Evolutionary conservation across 331 rosid genomes (phyloP), one percentile per base, ranked within the genome.

Genomic region (Acacia pycnantha): DNA sequence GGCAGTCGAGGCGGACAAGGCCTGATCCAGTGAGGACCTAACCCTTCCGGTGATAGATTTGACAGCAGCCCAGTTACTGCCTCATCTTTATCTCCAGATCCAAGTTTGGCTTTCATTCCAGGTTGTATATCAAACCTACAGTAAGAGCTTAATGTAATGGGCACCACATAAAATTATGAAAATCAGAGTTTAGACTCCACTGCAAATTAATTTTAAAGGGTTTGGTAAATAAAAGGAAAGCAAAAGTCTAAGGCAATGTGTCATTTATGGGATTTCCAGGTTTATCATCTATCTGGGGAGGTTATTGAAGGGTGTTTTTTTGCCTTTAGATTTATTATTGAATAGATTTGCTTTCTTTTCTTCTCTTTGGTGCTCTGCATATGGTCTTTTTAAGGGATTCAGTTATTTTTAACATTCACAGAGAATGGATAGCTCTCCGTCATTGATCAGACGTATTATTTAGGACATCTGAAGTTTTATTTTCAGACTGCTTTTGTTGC

Each of bases 1-100:
- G 99, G 99, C 70, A 96, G 94, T 79, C 94, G 86, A 35, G 99
- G 99, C 47, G 98, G 99, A 86, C 88, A 67, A 79, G 99, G 99
- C 88, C 99, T 87, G 78, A 87, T 86, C 97, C 97, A 96, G 69
- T 86, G 92, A 76, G 99, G 99, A 84, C 88, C 86, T 69, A 92
- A 86, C 73, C 98, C 97, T 85, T 92, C 93, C 70, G 82, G 70
- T 1, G 97, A 90, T 78, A 90, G 79, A 87, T 87, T 93, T 76
- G 95, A 88, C 87, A 94, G 89, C 83, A 96, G 88, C 46, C 92
- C 98, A 83, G 90, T 35, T 58, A 89, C 77, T 2, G 93, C 82
- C 85, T 95, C 97, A 5, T 94, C 99, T 85, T 89, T 92, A 81
- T 94, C 97, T 40, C 98, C 99, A 13, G 92, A 79, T 77, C 99